Evolutionary conservation across 441 rosid genomes (phyloP).

Genomic region (Aleurites moluccanus): DNA sequence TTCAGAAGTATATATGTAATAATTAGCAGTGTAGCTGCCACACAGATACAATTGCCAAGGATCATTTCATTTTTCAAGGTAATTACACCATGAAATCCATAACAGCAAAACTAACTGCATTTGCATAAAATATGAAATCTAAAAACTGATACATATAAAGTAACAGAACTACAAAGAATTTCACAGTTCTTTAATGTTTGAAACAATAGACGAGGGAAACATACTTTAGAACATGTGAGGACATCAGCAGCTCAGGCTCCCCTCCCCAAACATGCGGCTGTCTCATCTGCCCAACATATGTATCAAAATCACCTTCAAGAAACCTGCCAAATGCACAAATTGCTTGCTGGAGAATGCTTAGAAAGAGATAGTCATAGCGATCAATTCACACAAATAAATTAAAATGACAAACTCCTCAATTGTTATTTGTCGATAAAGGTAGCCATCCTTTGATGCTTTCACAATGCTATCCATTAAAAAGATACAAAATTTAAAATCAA

Average conservation of each 20-base stretch:
- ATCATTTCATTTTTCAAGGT: background rate
- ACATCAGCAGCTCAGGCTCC: conserved; percentile 78
- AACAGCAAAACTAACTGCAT: background rate
- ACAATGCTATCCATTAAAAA: background rate
- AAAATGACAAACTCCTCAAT: background rate
- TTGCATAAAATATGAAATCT: background rate
- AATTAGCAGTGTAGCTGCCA: background rate
- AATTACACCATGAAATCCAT: background rate
- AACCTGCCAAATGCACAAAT: conserved; percentile 42
- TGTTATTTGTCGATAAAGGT: background rate
- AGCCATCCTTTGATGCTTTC: background rate
- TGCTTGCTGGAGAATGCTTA: conserved; percentile 1
- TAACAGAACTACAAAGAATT: background rate
- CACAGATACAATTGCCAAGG: background rate
- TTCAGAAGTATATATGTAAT: background rate
- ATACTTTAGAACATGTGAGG: conserved; percentile 62
- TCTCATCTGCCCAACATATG: conserved; percentile 55
- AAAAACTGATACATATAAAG: background rate
- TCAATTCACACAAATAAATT: background rate
- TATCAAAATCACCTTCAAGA: conserved; percentile 64
- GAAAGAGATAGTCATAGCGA: background rate
- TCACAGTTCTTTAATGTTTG: background rate
- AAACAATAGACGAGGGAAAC: conserved; percentile 18
- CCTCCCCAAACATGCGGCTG: conserved; percentile 80
- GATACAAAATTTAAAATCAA: background rate